Percentiles rank a stretch among this genome's conserved stretches.
Conservation (phyloP, 176 grass and related monocot species). For the Olyra latifolia region DNA sequence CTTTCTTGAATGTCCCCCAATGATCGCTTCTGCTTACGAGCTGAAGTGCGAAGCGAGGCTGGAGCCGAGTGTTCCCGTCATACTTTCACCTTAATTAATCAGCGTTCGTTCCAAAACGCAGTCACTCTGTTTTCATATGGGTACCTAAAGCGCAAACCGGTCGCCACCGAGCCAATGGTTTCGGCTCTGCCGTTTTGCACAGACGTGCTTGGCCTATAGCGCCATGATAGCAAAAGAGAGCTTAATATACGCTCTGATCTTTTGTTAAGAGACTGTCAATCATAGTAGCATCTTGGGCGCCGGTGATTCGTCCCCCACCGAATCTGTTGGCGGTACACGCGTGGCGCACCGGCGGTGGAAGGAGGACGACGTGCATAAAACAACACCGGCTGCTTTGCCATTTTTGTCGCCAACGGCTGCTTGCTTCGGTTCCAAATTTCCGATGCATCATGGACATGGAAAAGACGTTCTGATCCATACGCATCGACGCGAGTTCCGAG, state of each 20-base stretch:
- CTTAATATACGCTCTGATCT: not conserved
- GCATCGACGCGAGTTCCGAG: not conserved
- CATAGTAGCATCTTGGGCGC: not conserved
- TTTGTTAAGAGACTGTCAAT: not conserved
- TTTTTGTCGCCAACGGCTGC: too few species aligned
- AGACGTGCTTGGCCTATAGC: not conserved
- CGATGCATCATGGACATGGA: not conserved
- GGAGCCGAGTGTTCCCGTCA: not conserved
- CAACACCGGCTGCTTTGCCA: not conserved
- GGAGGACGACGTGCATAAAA: too few species aligned
- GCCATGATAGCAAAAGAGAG: not conserved
- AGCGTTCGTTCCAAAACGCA: not conserved
- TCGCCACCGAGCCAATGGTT: conserved; percentile 5
- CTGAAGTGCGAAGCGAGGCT: not conserved
- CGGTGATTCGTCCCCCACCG: not conserved
- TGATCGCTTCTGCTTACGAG: not conserved
- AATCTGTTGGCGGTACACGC: conserved; percentile 7
- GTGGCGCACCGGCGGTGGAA: not conserved
- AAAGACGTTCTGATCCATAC: not conserved
- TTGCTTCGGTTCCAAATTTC: not conserved
- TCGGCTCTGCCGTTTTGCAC: not conserved
- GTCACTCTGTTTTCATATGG: too few species aligned
- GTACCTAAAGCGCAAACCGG: conserved; percentile 8
- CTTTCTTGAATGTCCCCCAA: too few species aligned
- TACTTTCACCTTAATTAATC: not conserved